Evolutionary conservation across 75 land plant species (phyloP).

Genomic region (Adiantum capillusveneris): DNA sequence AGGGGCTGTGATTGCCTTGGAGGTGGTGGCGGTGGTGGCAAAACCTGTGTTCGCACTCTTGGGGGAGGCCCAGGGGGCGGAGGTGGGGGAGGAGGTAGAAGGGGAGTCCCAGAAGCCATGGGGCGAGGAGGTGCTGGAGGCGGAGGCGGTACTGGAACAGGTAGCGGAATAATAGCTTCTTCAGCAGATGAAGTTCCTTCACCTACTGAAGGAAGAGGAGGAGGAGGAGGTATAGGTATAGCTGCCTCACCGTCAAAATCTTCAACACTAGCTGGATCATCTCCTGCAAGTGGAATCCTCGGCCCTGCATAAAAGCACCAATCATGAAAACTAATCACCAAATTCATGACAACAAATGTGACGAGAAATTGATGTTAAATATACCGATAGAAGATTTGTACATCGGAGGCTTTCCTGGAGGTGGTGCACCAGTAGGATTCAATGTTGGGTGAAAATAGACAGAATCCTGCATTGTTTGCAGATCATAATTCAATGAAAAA

Average conservation of each 20-base stretch:
- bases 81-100: slow-evolving; percentile 68
- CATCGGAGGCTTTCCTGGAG: slow-evolving; percentile 99
- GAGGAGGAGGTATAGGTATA: slow-evolving; percentile 67
- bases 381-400: slow-evolving; percentile 90
- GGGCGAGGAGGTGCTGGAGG: slow-evolving; percentile 81
- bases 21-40: slow-evolving; percentile 38
- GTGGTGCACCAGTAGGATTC: slow-evolving; percentile 97
- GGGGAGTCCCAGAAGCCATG: slow-evolving; percentile 16
- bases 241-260: slow-evolving; percentile 45
- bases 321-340: too few relatives aligned
- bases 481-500: slow-evolving; percentile 1
- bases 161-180: slow-evolving; percentile 41
- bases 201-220: slow-evolving; percentile 49
- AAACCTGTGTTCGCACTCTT: slow-evolving; percentile 25
- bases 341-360: too few relatives aligned
- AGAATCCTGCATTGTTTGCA: slow-evolving; percentile 60
- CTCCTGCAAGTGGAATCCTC: slow-evolving; percentile 58
- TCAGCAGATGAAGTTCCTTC: slow-evolving; percentile 31
- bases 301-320: slow-evolving; percentile 49
- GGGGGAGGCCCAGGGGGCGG: slow-evolving; percentile 71
- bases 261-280: slow-evolving; percentile 16
- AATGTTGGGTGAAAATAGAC: slow-evolving; percentile 92
- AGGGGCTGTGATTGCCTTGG: slow-evolving; percentile 44
- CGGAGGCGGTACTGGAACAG: slow-evolving; percentile 90
- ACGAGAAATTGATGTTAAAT: neutral